Conservation (phyloP, 2,329 filamentous ascomycete species). For the Fusarium begoniae region DNA sequence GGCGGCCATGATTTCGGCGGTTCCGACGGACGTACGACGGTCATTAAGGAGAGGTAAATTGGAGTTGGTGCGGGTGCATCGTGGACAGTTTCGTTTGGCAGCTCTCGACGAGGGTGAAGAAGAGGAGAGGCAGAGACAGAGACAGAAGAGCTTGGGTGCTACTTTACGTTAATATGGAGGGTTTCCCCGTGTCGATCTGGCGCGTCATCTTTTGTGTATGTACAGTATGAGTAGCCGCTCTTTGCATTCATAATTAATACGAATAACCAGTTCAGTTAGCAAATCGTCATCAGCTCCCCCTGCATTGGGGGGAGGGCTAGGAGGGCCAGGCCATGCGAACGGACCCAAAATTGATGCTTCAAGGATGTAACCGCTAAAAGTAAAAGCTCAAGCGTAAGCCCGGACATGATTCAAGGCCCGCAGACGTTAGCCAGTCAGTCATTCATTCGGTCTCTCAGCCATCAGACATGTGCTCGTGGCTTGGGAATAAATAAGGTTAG, state of each 20-base stretch:
- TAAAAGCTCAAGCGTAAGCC: background rate
- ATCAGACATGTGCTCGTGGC: background rate
- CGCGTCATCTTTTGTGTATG: background rate
- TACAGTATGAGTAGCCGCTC: background rate
- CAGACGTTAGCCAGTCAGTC: background rate
- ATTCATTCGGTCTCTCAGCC: background rate
- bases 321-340: background rate
- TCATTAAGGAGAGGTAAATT: constrained; percentile 1
- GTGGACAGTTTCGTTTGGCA: background rate
- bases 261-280: background rate
- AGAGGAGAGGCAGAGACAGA: background rate
- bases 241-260: background rate
- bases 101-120: background rate
- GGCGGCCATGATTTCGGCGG: constrained; percentile 20
- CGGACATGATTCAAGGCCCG: background rate
- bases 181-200: background rate
- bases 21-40: constrained; percentile 12
- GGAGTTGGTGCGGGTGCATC: background rate
- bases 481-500: background rate
- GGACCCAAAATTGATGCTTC: background rate
- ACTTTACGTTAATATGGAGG: background rate
- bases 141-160: background rate
- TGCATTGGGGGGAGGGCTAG: background rate
- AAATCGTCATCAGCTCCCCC: constrained; percentile 7
- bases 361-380: constrained; percentile 11